Base-by-base conservation (phyloP, 1,284 basidiomycete species). In the Microbotryum intermedium region DNA sequence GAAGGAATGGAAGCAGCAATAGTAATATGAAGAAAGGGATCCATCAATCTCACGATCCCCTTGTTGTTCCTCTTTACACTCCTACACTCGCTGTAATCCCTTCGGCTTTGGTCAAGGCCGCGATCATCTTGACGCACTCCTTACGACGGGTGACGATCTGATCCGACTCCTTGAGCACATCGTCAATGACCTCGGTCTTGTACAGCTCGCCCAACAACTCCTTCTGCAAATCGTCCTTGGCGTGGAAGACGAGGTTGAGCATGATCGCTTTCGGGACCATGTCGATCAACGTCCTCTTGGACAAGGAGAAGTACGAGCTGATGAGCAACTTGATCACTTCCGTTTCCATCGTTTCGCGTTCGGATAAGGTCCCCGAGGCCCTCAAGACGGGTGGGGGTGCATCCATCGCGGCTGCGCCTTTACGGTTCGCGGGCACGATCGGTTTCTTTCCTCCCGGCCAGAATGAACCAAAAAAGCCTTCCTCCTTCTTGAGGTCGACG, bases 201-300 rank as follows among this genome's bases (percentile, higher is more conserved):
- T 92, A 92, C 29, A 92, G 78, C 76, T 91, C 88, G 71, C 89
- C 85, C 58, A 95, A 77, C 50, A 95, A 80, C 76, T 93, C 90
- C 66, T 84, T 82, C 77, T 95, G 92, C 66, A 95, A 79, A 73
- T 88, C 85, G 76, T 97, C 92, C 78, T 97, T 97, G 65, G 91
- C 85, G 75, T 85, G 84, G 72, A 85, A 87, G 55, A 98, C 93
- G 30, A 98, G 83, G 26, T 90, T 97, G 71, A 93, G 80, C 57
- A 91, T 87, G 74, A 98, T 95, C 43, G 94, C 93, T 68, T 78
- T 78, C 21, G 95, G 95, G 10, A 99, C 89, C 92, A 97, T 97
- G 77, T 98, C 95, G 73, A 97, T 97, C 86, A 98, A 92, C 76
- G 97, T 93, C 57, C 93, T 87, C 81, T 98, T 97, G 65, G 97